Base-by-base conservation (phyloP, 2,329 filamentous ascomycete species). In the Penicillium sp. region DNA sequence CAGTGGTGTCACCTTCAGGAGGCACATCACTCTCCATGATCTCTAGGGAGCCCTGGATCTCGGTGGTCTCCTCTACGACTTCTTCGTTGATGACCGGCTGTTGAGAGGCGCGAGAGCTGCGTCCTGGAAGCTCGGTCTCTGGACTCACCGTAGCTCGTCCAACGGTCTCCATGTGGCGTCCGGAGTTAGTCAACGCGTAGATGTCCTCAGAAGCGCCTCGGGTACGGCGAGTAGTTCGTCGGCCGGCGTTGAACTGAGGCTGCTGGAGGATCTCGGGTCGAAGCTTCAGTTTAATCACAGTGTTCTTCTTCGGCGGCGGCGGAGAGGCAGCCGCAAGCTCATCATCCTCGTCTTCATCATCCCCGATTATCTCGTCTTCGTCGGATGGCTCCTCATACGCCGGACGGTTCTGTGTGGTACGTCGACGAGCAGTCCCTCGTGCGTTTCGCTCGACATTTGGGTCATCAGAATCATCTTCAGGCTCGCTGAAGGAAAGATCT, bases 191-290 rank as follows among this genome's bases (percentile, higher is more conserved):
- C 30, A 83, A 64, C 11, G 75, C 77, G 31, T 80, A 64, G 10
- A 82, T 71, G 21, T 77, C 72, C 23, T 76, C 73, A 17, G 76
- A 72, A 3, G 75, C 67, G 48, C 79, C 77, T 46, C 79, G 77
- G 16, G 74, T 79, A 13, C 79, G 70, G 31, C 80, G 78, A 56
- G 77, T 80, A 48, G 74, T 80, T 46, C 78, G 72, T 48, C 80
- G 56, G 48, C 43, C 68, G 53, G 46, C 43, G 36, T 53, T 42
- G 40, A 57, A 41, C 33, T 61, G 26, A 45, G 62, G 45, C 35
- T 65, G 53, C 37, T 53, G 39, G 40, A 60, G 46, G 15, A 51
- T 48, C 27, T 55, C 50, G 18, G 59, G 50, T 4, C 21, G 43
- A 13, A 63, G 41, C 46, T 64, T 64, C 39, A 64, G 38, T 15